Conservation (phyloP, 257 asterid species). For the Solanum rostratum region DNA sequence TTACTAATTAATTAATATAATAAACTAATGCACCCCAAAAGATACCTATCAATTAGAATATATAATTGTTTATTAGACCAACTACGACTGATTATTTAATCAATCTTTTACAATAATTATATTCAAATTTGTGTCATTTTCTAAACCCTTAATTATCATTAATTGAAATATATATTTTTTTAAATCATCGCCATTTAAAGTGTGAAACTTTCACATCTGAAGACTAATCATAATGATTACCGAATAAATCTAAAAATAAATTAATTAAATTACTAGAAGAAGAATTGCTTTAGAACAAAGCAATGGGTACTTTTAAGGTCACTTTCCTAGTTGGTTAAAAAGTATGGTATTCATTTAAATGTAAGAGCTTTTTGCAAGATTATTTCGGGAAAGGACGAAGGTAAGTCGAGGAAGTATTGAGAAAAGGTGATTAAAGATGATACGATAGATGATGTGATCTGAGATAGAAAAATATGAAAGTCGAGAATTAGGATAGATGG, state of each 20-base stretch:
- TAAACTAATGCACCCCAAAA: not conserved
- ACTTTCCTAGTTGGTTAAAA: not conserved
- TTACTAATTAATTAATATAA: not conserved
- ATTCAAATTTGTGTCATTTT: not conserved
- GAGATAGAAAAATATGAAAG: too few relatives aligned
- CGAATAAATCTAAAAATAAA: not conserved
- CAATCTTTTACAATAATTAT: not conserved
- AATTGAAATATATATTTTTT: not conserved
- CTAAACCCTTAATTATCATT: not conserved
- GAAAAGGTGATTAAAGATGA: not conserved
- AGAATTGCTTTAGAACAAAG: not conserved
- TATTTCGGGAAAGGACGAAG: not conserved
- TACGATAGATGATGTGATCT: fast-evolving
- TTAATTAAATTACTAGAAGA: not conserved
- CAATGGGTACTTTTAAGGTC: not conserved
- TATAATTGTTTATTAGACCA: not conserved
- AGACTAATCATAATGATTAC: not conserved
- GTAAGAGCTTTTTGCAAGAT: not conserved
- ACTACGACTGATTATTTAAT: not conserved
- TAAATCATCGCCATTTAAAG: not conserved
- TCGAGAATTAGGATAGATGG: too few relatives aligned
- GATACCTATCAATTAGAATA: not conserved
- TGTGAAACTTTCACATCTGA: not conserved
- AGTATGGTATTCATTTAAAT: not conserved
- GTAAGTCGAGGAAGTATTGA: not conserved